Base-by-base conservation (phyloP, 2,329 filamentous ascomycete species). In the Trichoderma sp. region DNA sequence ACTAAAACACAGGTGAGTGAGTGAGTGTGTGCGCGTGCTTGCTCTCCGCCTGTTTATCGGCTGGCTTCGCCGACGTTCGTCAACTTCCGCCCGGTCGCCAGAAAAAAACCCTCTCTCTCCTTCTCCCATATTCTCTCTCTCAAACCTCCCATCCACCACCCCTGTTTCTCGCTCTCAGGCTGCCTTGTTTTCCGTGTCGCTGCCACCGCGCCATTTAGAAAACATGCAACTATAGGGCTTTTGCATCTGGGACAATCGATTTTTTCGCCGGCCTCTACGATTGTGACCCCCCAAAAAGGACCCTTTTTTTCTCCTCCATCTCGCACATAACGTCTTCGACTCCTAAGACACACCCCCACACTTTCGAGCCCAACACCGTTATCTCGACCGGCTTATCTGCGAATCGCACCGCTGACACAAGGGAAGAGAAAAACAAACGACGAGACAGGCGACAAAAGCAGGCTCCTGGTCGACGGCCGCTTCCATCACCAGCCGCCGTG, bases 261-360 rank as follows among this genome's bases (percentile, higher is more conserved):
- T 59, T 59, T 59, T 59, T 32, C 57, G 11, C 47, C 47, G n/a
- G 47, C n/a, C 28, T 26, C 20, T 8, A 34, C 58, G 58, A 50
- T 50, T 47, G 61, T 15, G 30, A n/a, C 23, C 26, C 39, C 36
- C 39, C 6, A 15, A 34, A 36, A 30, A 59, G 66, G 55, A 68
- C 66, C 68, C 59, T 65, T 58, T 65, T 65, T 47, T 71, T 20
- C 32, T 39, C 50, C 55, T 32, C 34, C 34, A 23, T 68, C 47
- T 26, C 26, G 26, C 32, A 32, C 57, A 59, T 39, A 53, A 32
- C 63, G 23, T 17, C 65, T 58, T 59, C 65, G 20, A 26, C 36
- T 68, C 28, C 36, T 53, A 53, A 68, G 66, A 68, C 66, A 68
- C 57, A 13, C 32, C 66, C 47, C 66, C 66, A 61, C 66, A 67